Evolutionary conservation across 139 green algal species (phyloP).

Genomic region (Zygnema circumcarinatum): DNA sequence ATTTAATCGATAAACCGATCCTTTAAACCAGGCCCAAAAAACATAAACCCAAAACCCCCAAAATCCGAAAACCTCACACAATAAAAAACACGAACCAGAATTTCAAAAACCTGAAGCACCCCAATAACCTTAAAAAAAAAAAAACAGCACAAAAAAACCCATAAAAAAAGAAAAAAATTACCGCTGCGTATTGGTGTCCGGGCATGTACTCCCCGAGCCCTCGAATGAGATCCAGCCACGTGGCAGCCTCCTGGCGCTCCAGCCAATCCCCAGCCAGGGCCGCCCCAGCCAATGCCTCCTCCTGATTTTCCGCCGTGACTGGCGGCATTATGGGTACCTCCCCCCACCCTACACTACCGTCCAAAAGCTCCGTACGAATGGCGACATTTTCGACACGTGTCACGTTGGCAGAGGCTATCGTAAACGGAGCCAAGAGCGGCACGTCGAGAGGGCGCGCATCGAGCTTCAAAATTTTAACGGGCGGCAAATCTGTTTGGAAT

Average conservation of each 20-base stretch:
- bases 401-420: slow-evolving; percentile 37
- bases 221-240: slow-evolving; percentile 1
- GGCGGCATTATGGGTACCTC: slow-evolving; percentile 33
- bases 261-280: neutral
- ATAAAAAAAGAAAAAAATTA: slow-evolving; percentile 10
- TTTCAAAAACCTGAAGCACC: neutral
- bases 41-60: too few species aligned
- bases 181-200: slow-evolving; percentile 17
- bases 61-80: too few species aligned
- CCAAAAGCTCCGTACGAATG: slow-evolving; percentile 33
- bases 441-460: slow-evolving; percentile 41
- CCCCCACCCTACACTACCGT: slow-evolving; percentile 5
- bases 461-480: slow-evolving; percentile 18
- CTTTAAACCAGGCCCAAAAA: too few species aligned
- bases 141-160: too few species aligned
- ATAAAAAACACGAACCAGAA: neutral
- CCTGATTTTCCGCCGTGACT: slow-evolving; percentile 34
- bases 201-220: neutral
- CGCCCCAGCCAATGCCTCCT: slow-evolving; percentile 3
- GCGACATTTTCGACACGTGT: slow-evolving; percentile 40
- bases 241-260: neutral
- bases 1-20: too few species aligned
- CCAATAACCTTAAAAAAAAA: too few species aligned
- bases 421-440: slow-evolving; percentile 38
- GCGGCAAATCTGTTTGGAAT: too few species aligned